A percentile compares a stretch with the other conserved stretches of the same genome.
Conservation (phyloP, 192 early-diverging fungal species). For the Coemansia sp. region DNA sequence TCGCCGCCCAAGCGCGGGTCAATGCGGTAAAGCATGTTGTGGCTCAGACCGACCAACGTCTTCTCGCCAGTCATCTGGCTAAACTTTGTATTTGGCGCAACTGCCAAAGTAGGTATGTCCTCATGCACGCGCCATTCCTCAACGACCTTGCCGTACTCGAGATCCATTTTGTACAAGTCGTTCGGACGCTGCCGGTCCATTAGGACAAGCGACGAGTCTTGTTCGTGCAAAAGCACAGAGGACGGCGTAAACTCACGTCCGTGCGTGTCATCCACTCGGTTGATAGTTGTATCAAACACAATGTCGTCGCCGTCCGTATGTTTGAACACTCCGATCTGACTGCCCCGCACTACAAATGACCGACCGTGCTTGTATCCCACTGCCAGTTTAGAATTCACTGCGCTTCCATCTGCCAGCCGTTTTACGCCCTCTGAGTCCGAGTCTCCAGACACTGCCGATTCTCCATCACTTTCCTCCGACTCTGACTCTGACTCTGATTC, state of each 20-base stretch:
- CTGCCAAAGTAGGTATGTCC: conserved; percentile 62
- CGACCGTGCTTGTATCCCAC: conserved; percentile 84
- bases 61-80: conserved; percentile 70
- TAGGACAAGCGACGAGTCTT: conserved; percentile 78
- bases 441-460: conserved; percentile 10
- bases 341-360: conserved; percentile 88
- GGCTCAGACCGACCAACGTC: conserved; percentile 79
- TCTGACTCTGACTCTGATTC: conserved; percentile 46
- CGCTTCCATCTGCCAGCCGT: conserved; percentile 3
- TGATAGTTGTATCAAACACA: conserved; percentile 79
- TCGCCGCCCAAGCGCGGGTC: conserved; percentile 77
- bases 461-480: conserved; percentile 14
- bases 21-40: conserved; percentile 81
- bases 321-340: conserved; percentile 85
- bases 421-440: conserved; percentile 7
- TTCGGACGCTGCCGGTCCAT: conserved; percentile 68
- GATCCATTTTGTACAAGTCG: conserved; percentile 85
- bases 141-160: conserved; percentile 87
- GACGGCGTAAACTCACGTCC: conserved; percentile 69
- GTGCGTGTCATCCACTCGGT: conserved; percentile 61
- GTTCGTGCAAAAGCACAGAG: conserved; percentile 81
- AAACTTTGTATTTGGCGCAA: conserved; percentile 76
- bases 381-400: conserved; percentile 74
- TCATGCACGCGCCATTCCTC: conserved; percentile 91
- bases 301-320: conserved; percentile 73